Base-by-base conservation (phyloP, 371 early-diverging fungal genomes). In the Mortierella sp. region DNA sequence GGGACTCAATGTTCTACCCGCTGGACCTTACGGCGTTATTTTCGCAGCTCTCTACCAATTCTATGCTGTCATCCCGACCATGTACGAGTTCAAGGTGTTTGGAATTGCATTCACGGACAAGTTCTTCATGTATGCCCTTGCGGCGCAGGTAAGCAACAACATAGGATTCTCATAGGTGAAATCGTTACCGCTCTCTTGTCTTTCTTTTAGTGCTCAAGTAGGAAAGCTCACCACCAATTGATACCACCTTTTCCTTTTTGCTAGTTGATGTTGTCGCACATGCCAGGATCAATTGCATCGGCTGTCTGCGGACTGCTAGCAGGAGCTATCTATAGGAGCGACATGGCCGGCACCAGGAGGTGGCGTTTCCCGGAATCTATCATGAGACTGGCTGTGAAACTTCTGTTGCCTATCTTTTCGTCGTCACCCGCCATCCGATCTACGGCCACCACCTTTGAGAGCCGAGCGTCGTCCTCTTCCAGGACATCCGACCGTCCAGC, bases 31-130 rank as follows among this genome's bases (percentile, higher is more conserved):
- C 78, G 95, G 93, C 0, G 48, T 93, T 14, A 71, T 94, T 14
- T 94, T 94, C 82, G 91, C 94, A 4, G 89, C 89, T 5, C 80
- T 94, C 14, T 94, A 91, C 71, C 92, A 92, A 69, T 96, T 91
- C 73, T 87, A 91, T 69, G 80, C 83, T 19, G 80, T 91, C 4
- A 89, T 95, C 28, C 95, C 95, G 2, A 88, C 89, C 9, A 92
- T 90, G 3, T 93, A 93, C 72, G 88, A 90, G 67, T 93, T 94
- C 78, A 88, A 91, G 40, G 82, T 95, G 31, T 90, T 94, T 82
- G 94, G 95, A 2, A 57, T 93, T 24, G 89, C 89, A 2, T 87
- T 93, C 75, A 93, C 88, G 53, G 92, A 96, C 81, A 94, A 95
- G 80, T 77, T 90, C 21, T 91, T 92, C 61, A 67, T 94, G 53